A percentile compares a stretch with the other conserved stretches of the same genome.
These are phyloP conservation scores for Irpex sp. DNA, from an alignment of 1,284 basidiomycete species.

Conservation along the genomic window DNA sequence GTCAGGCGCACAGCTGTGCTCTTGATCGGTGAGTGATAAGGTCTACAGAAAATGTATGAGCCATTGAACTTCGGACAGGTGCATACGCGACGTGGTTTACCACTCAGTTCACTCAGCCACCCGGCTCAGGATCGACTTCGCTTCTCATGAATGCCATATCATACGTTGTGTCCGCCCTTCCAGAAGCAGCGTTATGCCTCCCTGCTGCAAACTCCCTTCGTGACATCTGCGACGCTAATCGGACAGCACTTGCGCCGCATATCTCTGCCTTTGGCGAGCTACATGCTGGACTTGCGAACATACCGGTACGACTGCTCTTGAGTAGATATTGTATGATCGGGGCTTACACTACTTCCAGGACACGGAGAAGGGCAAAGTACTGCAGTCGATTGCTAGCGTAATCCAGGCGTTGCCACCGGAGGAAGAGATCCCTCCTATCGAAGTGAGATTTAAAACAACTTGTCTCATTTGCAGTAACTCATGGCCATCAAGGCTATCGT, in stretches of 20 bases:
- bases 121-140: slow-evolving; percentile 32
- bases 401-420: slow-evolving; percentile 80
- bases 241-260: slow-evolving; percentile 74
- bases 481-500: slow-evolving; percentile 58
- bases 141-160: slow-evolving; percentile 58
- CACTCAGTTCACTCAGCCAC: slow-evolving; percentile 41
- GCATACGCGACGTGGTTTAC: slow-evolving; percentile 86
- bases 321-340: not conserved
- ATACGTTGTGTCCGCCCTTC: slow-evolving; percentile 72
- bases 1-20: slow-evolving; percentile 70
- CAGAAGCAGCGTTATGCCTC: slow-evolving; percentile 62
- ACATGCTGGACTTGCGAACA: slow-evolving; percentile 68
- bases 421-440: slow-evolving; percentile 76
- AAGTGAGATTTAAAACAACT: slow-evolving; percentile 38
- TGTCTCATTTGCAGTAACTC: not conserved
- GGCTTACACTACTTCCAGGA: slow-evolving; percentile 42
- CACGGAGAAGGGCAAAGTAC: slow-evolving; percentile 83
- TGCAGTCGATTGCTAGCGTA: slow-evolving; percentile 87
- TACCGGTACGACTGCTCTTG: slow-evolving; percentile 54
- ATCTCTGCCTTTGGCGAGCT: slow-evolving; percentile 82
- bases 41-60: not conserved
- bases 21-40: slow-evolving; percentile 57
- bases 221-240: slow-evolving; percentile 84
- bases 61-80: slow-evolving; percentile 39
- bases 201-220: slow-evolving; percentile 78